Evolutionary conservation across 2,329 filamentous ascomycete genomes (phyloP).

Genomic region (Amauroascus niger): DNA sequence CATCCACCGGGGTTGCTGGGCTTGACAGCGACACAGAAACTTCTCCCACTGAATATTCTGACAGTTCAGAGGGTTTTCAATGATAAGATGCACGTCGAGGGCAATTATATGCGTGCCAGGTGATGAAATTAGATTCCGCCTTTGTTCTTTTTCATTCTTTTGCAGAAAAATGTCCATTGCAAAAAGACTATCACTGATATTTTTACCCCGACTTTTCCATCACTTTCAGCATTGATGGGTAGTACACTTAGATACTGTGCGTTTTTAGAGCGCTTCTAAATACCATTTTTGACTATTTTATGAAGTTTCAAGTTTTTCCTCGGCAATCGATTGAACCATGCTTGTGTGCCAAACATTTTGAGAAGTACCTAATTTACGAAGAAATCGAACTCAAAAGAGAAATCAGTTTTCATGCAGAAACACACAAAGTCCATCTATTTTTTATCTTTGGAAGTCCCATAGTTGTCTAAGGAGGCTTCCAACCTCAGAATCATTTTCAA

Average conservation of each 20-base stretch:
- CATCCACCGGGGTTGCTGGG: not conserved
- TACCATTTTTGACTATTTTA: too few relatives aligned
- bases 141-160: too few relatives aligned
- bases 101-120: not conserved
- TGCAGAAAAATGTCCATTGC: not conserved
- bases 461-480: slow-evolving; percentile 30
- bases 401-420: too few relatives aligned
- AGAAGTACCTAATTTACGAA: too few relatives aligned
- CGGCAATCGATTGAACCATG: too few relatives aligned
- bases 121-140: too few relatives aligned
- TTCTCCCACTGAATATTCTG: not conserved
- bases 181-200: not conserved
- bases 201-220: not conserved
- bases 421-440: not conserved
- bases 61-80: not conserved
- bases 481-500: slow-evolving; percentile 31
- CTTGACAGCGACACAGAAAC: not conserved
- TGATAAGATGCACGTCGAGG: not conserved
- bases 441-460: slow-evolving; percentile 26
- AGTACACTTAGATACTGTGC: too few relatives aligned
- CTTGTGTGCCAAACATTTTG: too few relatives aligned
- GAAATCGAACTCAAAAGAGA: too few relatives aligned
- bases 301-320: too few relatives aligned
- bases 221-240: too few relatives aligned
- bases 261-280: too few relatives aligned